Percentiles rank a stretch among this genome's conserved stretches.
Conservation (phyloP, 2,329 filamentous ascomycete genomes). For the Penicillium sp. region DNA sequence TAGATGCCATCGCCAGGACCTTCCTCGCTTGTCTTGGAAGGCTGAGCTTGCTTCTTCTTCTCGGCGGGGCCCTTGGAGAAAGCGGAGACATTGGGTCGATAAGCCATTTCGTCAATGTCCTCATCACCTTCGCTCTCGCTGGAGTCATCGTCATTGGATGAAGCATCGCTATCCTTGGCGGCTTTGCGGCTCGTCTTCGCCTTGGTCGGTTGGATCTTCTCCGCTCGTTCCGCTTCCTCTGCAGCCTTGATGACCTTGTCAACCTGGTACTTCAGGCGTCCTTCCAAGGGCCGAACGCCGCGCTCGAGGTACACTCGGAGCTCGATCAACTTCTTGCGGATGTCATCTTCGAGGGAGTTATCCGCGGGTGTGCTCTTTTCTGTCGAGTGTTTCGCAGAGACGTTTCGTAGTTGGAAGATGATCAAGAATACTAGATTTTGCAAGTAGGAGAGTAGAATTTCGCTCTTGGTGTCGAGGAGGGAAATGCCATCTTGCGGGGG, state of each 20-base stretch:
- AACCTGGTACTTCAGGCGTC: slow-evolving; percentile 90
- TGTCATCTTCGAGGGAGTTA: slow-evolving; percentile 61
- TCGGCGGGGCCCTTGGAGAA: slow-evolving; percentile 46
- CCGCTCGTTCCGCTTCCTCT: slow-evolving; percentile 52
- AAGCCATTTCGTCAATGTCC: slow-evolving; percentile 62
- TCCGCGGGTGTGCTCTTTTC: slow-evolving; percentile 32
- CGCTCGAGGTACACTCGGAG: slow-evolving; percentile 91
- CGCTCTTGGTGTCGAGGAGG: slow-evolving; percentile 92
- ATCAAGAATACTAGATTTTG: slow-evolving; percentile 92
- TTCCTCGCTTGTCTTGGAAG: slow-evolving; percentile 29
- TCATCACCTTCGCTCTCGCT: slow-evolving; percentile 40
- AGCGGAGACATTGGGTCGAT: slow-evolving; percentile 61
- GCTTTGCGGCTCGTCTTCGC: slow-evolving; percentile 33
- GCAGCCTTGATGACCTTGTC: slow-evolving; percentile 90
- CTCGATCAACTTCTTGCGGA: slow-evolving; percentile 85
- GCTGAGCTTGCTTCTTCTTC: slow-evolving; percentile 16
- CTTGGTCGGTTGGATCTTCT: slow-evolving; percentile 28
- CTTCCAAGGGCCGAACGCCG: slow-evolving; percentile 86
- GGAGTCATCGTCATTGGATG: slow-evolving; percentile 30
- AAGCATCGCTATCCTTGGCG: slow-evolving; percentile 30
- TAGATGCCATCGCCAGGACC: slow-evolving; percentile 69
- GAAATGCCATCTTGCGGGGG: slow-evolving; percentile 88
- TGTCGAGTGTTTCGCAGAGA: slow-evolving; percentile 35
- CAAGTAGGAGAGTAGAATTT: slow-evolving; percentile 92
- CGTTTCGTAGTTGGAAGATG: slow-evolving; percentile 73